Conservation (phyloP, 179 eudicot genomes). For the Spergularia azorica region DNA sequence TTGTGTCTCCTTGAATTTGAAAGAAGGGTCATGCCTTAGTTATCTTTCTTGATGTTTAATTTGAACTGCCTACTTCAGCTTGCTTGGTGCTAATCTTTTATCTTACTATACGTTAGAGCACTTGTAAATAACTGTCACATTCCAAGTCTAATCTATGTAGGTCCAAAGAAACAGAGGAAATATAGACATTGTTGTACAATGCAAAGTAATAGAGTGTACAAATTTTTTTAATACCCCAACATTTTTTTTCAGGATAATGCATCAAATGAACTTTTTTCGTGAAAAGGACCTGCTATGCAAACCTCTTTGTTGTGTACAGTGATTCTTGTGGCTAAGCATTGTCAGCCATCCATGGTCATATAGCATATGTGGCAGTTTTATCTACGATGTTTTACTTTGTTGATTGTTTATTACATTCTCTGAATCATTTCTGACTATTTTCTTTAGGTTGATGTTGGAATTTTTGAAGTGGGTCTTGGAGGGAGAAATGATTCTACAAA, state of each 20-base stretch:
- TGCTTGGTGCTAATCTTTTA: neutral
- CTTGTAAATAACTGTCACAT: neutral
- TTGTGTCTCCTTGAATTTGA: neutral
- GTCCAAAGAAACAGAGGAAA: neutral
- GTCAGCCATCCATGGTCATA: too few species aligned
- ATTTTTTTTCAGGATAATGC: neutral
- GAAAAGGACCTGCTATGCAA: too few species aligned
- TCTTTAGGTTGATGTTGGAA: slow-evolving; percentile 84
- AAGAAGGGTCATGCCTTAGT: neutral
- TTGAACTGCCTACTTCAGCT: neutral
- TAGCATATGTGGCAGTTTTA: too few species aligned
- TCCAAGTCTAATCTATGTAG: neutral
- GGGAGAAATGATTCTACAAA: slow-evolving; percentile 80
- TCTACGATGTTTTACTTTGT: neutral
- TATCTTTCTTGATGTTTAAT: neutral
- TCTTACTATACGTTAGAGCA: neutral
- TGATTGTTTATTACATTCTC: neutral
- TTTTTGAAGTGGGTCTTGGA: slow-evolving; percentile 89
- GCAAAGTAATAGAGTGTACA: neutral
- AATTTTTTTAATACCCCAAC: neutral
- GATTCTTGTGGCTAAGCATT: too few species aligned
- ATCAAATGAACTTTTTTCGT: too few species aligned
- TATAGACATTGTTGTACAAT: neutral
- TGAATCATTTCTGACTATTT: slow-evolving; percentile 7
- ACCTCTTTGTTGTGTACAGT: too few species aligned